Base-by-base conservation (phyloP, 2,329 filamentous ascomycete species). In the Drechslerella coelobrocha region DNA sequence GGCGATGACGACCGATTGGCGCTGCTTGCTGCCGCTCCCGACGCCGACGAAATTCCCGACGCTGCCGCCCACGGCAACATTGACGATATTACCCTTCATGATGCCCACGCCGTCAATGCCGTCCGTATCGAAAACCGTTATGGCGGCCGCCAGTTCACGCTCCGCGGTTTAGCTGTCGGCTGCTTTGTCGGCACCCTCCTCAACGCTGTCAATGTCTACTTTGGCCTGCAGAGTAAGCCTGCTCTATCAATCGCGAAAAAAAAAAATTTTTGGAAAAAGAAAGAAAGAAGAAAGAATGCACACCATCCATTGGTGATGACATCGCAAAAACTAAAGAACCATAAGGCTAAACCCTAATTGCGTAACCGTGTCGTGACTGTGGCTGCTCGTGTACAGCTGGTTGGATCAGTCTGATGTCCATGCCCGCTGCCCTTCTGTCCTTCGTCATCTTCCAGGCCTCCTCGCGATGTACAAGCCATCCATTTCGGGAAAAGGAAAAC, bases 191-290 rank as follows among this genome's bases (percentile, higher is more conserved):
- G 94, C 41, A 86, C 94, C 2, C 83, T 97, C 61, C 96, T 97
- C 76, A 94, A 90, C 77, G 96, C 96, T 78, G 95, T 91, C 56
- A 99, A 99, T 78, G 97, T 95, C 83, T 99, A 97, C 79, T 99
- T 99, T 78, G 94, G 94, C n/a, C 83, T 99, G 29, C 94, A 97
- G 80, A 95, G 91, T 26, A 82, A 74, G 75, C 72, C 45, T 31
- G 41, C 26, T 24, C 21, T 19, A n/a, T 59, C 7, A 31, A 14
- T 8, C 17, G 21, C 1, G 37, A 24, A 23, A n/a, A 17, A 61
- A 12, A 23, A 27, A n/a, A n/a, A n/a, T n/a, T n/a, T n/a, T n/a
- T n/a, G n/a, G n/a, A n/a, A n/a, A n/a, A n/a, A n/a, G n/a, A n/a
- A n/a, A n/a, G n/a, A n/a, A n/a, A n/a, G n/a, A n/a, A n/a, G n/a